Conservation (phyloP, 306 rosid species). For the Cicer cuneatum region DNA sequence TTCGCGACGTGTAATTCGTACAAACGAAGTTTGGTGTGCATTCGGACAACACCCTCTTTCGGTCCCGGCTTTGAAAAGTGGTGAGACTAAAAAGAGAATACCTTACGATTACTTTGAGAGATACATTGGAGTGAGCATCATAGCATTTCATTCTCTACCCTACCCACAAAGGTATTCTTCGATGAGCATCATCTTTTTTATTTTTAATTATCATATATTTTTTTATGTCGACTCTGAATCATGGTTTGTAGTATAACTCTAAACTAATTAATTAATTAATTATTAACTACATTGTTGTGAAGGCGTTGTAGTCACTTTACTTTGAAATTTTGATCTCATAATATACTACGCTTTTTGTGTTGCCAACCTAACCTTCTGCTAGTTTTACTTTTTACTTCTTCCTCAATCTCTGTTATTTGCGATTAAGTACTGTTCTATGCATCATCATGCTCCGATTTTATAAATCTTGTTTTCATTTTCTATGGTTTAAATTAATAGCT, state of each 20-base stretch:
- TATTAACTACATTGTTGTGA: background rate
- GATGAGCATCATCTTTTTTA: background rate
- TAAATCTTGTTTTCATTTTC: background rate
- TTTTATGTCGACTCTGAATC: background rate
- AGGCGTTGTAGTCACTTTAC: background rate
- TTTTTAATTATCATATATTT: background rate
- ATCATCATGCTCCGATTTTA: background rate
- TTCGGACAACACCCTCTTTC: too few species aligned
- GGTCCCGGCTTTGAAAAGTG: too few species aligned
- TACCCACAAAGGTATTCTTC: too few species aligned
- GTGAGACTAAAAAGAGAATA: too few species aligned
- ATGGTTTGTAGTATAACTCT: background rate
- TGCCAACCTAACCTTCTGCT: slow-evolving; percentile 1
- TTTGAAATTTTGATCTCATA: background rate
- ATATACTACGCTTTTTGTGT: background rate
- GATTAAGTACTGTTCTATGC: background rate
- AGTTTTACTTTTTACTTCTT: background rate
- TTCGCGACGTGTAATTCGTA: too few species aligned
- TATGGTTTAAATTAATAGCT: background rate
- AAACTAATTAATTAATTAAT: background rate
- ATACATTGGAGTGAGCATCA: too few species aligned
- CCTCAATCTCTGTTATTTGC: background rate
- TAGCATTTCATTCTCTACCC: too few species aligned
- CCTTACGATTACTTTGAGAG: too few species aligned
- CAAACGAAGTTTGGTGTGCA: too few species aligned